Evolutionary conservation across 495 filamentous ascomycete genomes (phyloP), one percentile per base, ranked within the genome.

Genomic region (Cercophora sp.): DNA sequence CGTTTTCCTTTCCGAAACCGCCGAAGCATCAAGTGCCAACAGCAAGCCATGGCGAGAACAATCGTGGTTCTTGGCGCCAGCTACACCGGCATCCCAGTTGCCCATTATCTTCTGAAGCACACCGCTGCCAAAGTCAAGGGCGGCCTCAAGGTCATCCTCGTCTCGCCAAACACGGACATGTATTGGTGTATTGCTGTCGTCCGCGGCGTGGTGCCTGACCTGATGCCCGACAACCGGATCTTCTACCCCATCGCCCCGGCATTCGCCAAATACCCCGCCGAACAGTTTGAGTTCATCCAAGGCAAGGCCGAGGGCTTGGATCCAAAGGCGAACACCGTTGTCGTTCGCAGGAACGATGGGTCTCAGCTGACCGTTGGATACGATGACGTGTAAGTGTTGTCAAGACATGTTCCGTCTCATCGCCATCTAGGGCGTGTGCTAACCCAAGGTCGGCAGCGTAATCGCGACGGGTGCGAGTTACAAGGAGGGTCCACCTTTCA

Each of bases 41-140:
- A n/a, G n/a, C n/a, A 10, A 37, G 48, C 48, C 46, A 74, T 72
- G 72, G 51, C 60, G n/a, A 70, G 67, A 52, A 77, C 70, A 23
- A 59, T 89, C 44, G 70, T 87, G n/a, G 71, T 90, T 35, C 73
- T 88, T 9, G 86, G 86, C 31, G 85, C 75, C 50, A 80, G 77
- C 47, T 74, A 65, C 59, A 76, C 77, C n/a, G 85, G 85, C 43
- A 52, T 86, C 1, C 62, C 67, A 15, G 63, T 82, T 34, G 79
- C 84, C 3, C 83, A 88, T 64, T 74, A 80, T 49, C 65, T 85
- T 31, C 70, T 86, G 13, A 71, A 75, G 41, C 69, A 79, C 57
- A 73, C 66, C 5, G 49, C 73, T 16, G 54, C 68, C 20, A 61
- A 67, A n/a, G 59, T 59, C n/a, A 42, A 52, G 47, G 23, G 27